Conservation (phyloP, 345 rosid species). For the Schrenkiella parvula region DNA sequence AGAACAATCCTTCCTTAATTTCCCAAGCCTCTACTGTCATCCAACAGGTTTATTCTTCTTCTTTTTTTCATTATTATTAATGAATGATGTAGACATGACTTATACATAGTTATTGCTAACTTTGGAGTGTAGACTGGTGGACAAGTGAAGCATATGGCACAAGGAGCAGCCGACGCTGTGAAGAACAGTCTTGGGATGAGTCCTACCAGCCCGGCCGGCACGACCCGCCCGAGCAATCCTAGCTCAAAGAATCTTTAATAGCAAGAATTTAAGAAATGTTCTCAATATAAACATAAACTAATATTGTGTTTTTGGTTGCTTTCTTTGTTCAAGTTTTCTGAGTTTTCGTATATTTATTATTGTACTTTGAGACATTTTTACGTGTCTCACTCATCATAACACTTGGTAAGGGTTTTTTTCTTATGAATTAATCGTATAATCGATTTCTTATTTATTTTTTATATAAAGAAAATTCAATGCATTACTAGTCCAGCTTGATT, state of each 20-base stretch:
- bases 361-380: slow-evolving; percentile 1
- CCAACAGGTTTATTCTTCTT: slow-evolving; percentile 33
- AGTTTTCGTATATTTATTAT: neutral
- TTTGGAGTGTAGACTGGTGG: slow-evolving; percentile 42
- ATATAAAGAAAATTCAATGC: neutral
- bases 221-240: slow-evolving; percentile 14
- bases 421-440: neutral
- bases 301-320: neutral
- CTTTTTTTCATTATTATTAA: neutral
- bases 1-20: slow-evolving; percentile 29
- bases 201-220: slow-evolving; percentile 21
- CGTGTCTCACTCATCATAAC: neutral
- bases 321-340: neutral
- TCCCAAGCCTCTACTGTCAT: slow-evolving; percentile 42
- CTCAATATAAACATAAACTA: neutral
- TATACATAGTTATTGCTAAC: neutral
- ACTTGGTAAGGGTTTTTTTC: neutral
- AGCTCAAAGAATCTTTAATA: slow-evolving; percentile 15
- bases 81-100: neutral
- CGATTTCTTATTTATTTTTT: neutral
- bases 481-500: neutral
- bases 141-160: slow-evolving; percentile 48
- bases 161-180: slow-evolving; percentile 50
- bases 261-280: neutral
- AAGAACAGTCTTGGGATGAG: slow-evolving; percentile 48